These are phyloP conservation scores for Phytophthora tentaculata DNA, from an alignment of 352 stramenopile genomes.

Conservation along the genomic window DNA sequence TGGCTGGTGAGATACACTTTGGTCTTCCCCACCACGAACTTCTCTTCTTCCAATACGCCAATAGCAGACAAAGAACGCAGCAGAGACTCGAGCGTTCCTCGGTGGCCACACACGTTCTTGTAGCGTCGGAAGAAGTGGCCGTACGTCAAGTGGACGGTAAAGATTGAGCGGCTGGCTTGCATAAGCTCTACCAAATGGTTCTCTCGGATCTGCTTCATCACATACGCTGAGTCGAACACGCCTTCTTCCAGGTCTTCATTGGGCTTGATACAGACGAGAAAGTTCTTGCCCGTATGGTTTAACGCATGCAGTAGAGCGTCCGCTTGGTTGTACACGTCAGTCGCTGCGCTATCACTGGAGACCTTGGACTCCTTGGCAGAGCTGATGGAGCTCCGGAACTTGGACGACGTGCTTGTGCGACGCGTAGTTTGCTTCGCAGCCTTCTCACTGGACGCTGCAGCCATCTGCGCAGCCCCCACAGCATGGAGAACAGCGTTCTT, in stretches of 20 bases:
- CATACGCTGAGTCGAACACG: constrained; percentile 70
- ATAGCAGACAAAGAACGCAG: constrained; percentile 81
- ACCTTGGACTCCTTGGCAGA: constrained; percentile 48
- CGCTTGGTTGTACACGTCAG: constrained; percentile 70
- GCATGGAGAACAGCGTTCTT: constrained; percentile 80
- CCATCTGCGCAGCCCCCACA: constrained; percentile 70
- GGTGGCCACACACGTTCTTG: constrained; percentile 82
- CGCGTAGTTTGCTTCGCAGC: constrained; percentile 42
- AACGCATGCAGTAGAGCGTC: constrained; percentile 73
- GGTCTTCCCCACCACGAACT: constrained; percentile 72
- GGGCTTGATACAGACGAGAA: constrained; percentile 84
- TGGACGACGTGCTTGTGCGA: constrained; percentile 41
- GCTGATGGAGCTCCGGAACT: constrained; percentile 57
- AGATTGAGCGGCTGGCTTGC: constrained; percentile 73
- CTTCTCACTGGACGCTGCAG: constrained; percentile 60
- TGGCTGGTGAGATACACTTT: constrained; percentile 82
- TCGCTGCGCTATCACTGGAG: constrained; percentile 51
- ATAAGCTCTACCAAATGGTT: constrained; percentile 80
- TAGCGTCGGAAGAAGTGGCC: constrained; percentile 85
- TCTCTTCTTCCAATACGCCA: constrained; percentile 81
- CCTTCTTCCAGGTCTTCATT: constrained; percentile 67
- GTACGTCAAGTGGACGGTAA: constrained; percentile 77
- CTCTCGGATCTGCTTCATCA: constrained; percentile 76
- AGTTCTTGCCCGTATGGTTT: constrained; percentile 81
- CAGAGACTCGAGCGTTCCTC: constrained; percentile 75